Conservation (phyloP, 2,329 filamentous ascomycete genomes). For the Chaetomium strumarium region DNA sequence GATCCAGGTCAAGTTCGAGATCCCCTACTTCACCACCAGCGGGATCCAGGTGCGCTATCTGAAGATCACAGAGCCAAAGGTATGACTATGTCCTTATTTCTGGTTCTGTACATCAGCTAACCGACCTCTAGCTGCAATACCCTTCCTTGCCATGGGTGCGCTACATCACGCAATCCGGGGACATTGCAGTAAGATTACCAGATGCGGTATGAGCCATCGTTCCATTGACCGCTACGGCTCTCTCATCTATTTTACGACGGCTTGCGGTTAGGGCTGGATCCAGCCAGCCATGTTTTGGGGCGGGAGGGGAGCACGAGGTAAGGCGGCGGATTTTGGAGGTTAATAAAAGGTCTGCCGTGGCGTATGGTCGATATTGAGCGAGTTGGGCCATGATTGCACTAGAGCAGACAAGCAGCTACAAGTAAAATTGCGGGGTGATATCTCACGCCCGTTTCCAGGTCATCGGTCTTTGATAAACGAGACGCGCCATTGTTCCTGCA, state of each 20-base stretch:
- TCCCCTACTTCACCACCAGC: constrained; percentile 99
- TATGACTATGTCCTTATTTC: constrained; percentile 38
- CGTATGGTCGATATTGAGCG: constrained; percentile 13
- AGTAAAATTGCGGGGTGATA: too few relatives aligned
- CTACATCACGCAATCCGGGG: constrained; percentile 96
- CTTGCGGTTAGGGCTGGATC: background rate
- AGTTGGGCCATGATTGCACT: background rate
- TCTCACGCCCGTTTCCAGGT: too few relatives aligned
- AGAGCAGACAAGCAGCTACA: background rate
- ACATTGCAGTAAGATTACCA: constrained; percentile 92
- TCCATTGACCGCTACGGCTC: too few relatives aligned
- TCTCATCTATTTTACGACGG: background rate
- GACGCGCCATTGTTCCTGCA: too few relatives aligned
- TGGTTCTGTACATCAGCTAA: constrained; percentile 6
- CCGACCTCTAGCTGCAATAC: constrained; percentile 73
- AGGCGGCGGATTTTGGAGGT: background rate
- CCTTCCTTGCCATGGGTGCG: constrained; percentile 95
- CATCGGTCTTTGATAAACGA: too few relatives aligned
- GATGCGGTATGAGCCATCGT: constrained; percentile 58
- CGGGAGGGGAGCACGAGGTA: background rate
- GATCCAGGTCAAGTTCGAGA: constrained; percentile 99
- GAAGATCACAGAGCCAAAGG: constrained; percentile 99
- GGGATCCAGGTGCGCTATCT: constrained; percentile 97
- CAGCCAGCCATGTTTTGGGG: background rate
- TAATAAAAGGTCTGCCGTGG: constrained; percentile 7